Base-by-base conservation (phyloP, 371 early-diverging fungal genomes). In the Umbelopsis sp. region DNA sequence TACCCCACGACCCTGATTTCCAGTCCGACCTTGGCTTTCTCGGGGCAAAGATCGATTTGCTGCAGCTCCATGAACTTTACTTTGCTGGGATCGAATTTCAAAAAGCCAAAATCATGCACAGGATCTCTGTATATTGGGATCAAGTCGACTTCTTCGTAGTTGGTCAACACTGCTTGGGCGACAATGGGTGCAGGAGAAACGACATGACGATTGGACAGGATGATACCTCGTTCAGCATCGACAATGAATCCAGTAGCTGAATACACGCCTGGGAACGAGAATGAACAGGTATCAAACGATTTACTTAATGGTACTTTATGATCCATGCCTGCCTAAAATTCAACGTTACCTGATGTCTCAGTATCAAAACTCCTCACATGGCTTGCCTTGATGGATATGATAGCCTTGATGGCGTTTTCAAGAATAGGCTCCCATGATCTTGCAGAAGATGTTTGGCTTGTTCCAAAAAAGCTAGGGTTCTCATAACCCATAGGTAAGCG, bases 201-300 rank as follows among this genome's bases (percentile, higher is more conserved):
- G 12, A 96, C 94, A 69, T 96, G 96, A 5, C 96, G 84, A 78
- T 96, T 96, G 12, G 97, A 90, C 29, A 96, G 79, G 62, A 96
- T 90, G 46, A 96, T 79, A 12, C 96, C 97, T 4, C 76, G 81
- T 68, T 85, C 64, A 10, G 91, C 92, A 72, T 97, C 96, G 10
- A 97, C 96, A 2, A 97, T 87, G 76, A 96, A 96, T 3, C 97
- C 97, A 0, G 97, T 91, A 6, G 97, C 96, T 11, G 88, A 87
- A 66, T 86, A 88, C n/a, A 80, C 85, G 38, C 88, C 83, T 85
- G 76, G 12, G 32, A 45, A 48, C 8, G 41, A 41, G 41, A 41
- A 10, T 7, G 41, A 12, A 41, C 7, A 12, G 41, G 12, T 41
- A 41, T 12, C 7, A 41, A 41, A 41, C 41, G 1, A 0, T 41